Evolutionary conservation across 2,329 filamentous ascomycete species (phyloP).

Genomic region (Cladophialophora chaetospira): DNA sequence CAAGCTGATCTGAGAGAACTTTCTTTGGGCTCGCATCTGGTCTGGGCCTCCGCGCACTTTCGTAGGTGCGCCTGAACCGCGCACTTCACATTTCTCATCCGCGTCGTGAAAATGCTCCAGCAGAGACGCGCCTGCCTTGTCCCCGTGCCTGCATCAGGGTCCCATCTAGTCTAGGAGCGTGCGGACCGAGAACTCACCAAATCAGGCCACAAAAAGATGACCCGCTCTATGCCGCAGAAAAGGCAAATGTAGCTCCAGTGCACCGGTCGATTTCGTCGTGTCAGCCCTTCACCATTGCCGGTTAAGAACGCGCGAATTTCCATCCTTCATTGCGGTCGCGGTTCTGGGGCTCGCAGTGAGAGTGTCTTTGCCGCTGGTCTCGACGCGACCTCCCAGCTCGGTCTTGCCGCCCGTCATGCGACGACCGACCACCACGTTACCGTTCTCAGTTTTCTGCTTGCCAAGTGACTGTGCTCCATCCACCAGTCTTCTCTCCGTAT

Average conservation of each 20-base stretch:
- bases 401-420: constrained; percentile 33
- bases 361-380: constrained; percentile 22
- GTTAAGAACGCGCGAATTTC: constrained; percentile 21
- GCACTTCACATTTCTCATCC: too few species aligned
- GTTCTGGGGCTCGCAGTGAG: constrained; percentile 21
- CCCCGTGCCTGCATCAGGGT: background rate
- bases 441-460: constrained; percentile 42
- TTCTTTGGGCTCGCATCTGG: too few species aligned
- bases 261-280: background rate
- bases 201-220: background rate
- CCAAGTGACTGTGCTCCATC: constrained; percentile 63
- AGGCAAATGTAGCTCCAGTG: background rate
- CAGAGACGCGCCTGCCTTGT: too few species aligned
- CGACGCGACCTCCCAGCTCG: constrained; percentile 29
- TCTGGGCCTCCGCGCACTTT: too few species aligned
- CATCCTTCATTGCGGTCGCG: constrained; percentile 20
- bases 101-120: too few species aligned
- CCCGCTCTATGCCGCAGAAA: background rate
- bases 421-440: constrained; percentile 28
- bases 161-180: background rate
- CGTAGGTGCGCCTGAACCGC: too few species aligned
- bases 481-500: constrained; percentile 63
- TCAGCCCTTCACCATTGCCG: constrained; percentile 14
- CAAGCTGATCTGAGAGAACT: too few species aligned
- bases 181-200: background rate